Conservation (phyloP, 768 basidiomycete genomes). For the Lentinula sp. region DNA sequence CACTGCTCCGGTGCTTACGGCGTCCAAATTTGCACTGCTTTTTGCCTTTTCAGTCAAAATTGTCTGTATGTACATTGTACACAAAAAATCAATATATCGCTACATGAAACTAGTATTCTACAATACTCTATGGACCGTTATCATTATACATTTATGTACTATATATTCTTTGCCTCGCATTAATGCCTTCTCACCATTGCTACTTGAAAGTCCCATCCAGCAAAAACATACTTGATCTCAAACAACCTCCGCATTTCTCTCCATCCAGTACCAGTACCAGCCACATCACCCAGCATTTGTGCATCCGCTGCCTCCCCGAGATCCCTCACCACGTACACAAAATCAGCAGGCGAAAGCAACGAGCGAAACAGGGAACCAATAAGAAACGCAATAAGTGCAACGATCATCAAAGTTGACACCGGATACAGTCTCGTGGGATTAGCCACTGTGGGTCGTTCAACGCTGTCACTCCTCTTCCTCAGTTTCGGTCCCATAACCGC, state of each 20-base stretch:
- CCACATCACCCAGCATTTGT: slow-evolving; percentile 9
- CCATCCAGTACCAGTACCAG: slow-evolving; percentile 48
- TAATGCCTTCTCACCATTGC: slow-evolving; percentile 75
- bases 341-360: slow-evolving; percentile 85
- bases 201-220: slow-evolving; percentile 86
- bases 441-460: slow-evolving; percentile 3
- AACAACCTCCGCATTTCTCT: slow-evolving; percentile 78
- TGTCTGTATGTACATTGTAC: neutral
- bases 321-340: slow-evolving; percentile 72
- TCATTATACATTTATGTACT: slow-evolving; percentile 9
- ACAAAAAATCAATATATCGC: neutral
- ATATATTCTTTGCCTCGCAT: slow-evolving; percentile 4
- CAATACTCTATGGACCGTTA: neutral
- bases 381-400: slow-evolving; percentile 84
- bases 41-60: neutral
- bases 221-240: slow-evolving; percentile 75
- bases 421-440: slow-evolving; percentile 25
- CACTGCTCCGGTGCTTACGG: slow-evolving; percentile 5
- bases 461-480: neutral
- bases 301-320: slow-evolving; percentile 45
- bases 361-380: slow-evolving; percentile 88
- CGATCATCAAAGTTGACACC: slow-evolving; percentile 59
- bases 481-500: neutral
- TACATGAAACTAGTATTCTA: neutral
- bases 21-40: slow-evolving; percentile 5